Conservation (phyloP, 768 basidiomycete species). For the Paxillus involutus region DNA sequence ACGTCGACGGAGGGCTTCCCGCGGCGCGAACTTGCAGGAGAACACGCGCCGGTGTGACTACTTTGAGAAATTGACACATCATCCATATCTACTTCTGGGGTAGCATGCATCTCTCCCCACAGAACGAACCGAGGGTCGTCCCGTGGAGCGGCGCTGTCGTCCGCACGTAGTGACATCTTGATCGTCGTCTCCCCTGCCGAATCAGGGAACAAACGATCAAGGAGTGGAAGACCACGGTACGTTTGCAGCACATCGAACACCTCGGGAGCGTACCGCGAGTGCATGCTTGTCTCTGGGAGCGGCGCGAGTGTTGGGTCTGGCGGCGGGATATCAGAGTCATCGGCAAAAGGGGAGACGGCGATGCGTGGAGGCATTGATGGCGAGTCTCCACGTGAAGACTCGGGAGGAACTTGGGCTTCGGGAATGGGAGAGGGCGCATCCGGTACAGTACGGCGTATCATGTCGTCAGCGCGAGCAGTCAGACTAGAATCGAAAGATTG, state of each 20-base stretch:
- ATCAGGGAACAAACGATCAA: conserved; percentile 63
- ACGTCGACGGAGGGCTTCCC: conserved; percentile 27
- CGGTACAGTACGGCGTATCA: conserved; percentile 18
- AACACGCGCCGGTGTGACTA: conserved; percentile 39
- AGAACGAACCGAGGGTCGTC: conserved; percentile 92
- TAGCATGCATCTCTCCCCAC: conserved; percentile 66
- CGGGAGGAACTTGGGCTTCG: not conserved
- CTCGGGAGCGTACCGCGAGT: conserved; percentile 68
- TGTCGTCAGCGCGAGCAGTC: conserved; percentile 62
- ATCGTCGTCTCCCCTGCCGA: conserved; percentile 65
- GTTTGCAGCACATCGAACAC: conserved; percentile 83
- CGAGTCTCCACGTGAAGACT: conserved; percentile 2
- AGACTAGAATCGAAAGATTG: conserved; percentile 84
- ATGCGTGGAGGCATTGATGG: conserved; percentile 20
- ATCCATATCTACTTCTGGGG: conserved; percentile 33
- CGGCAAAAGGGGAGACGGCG: conserved; percentile 25
- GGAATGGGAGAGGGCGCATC: conserved; percentile 10
- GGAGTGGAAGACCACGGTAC: conserved; percentile 71
- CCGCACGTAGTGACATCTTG: conserved; percentile 64
- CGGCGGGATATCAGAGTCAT: conserved; percentile 28
- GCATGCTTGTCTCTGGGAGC: conserved; percentile 49
- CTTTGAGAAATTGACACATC: conserved; percentile 39
- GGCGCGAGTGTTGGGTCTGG: conserved; percentile 30
- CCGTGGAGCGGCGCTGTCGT: conserved; percentile 69
- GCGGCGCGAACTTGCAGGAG: conserved; percentile 39